A percentile compares a stretch with the other conserved stretches of the same genome.
Evolutionary conservation across 2,329 filamentous ascomycete genomes (phyloP).

Genomic region (Talaromyces sp.): DNA sequence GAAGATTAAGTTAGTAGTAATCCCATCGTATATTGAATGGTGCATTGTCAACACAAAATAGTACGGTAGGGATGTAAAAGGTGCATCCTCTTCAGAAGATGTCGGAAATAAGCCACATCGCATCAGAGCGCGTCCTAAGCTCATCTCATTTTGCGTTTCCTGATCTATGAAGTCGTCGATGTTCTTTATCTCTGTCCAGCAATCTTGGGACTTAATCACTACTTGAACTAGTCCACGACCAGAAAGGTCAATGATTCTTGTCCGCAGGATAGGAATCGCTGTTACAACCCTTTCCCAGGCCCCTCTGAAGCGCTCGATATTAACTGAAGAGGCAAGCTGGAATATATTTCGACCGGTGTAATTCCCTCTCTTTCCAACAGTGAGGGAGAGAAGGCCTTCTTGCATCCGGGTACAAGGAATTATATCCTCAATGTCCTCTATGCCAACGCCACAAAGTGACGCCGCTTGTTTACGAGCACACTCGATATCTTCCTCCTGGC

Average conservation of each 20-base stretch:
- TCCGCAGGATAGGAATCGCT: conserved; percentile 42
- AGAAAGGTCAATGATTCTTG: conserved; percentile 33
- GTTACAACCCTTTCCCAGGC: conserved; percentile 21
- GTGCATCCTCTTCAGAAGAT: neutral
- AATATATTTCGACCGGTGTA: neutral
- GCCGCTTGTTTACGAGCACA: neutral
- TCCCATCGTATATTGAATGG: conserved; percentile 18
- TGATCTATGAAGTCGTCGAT: conserved; percentile 17
- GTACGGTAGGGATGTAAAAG: neutral
- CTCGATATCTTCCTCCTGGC: neutral
- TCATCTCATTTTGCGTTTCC: conserved; percentile 16
- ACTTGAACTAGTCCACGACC: conserved; percentile 25
- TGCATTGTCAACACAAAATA: conserved; percentile 18
- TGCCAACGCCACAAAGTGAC: conserved; percentile 18
- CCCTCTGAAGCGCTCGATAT: neutral
- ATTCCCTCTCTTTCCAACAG: conserved; percentile 53
- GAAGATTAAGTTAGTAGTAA: conserved; percentile 8
- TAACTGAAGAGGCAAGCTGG: neutral
- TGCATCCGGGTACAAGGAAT: conserved; percentile 44
- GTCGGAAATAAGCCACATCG: neutral
- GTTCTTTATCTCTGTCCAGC: conserved; percentile 20
- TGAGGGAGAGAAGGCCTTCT: conserved; percentile 36
- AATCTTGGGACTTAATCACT: conserved; percentile 23
- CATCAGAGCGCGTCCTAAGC: neutral
- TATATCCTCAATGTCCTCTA: conserved; percentile 37